A percentile compares a stretch with the other conserved stretches of the same genome.
These are phyloP conservation scores for Buxus sempervirens DNA, from an alignment of 164 flowering plant genomes.

Conservation along the genomic window DNA sequence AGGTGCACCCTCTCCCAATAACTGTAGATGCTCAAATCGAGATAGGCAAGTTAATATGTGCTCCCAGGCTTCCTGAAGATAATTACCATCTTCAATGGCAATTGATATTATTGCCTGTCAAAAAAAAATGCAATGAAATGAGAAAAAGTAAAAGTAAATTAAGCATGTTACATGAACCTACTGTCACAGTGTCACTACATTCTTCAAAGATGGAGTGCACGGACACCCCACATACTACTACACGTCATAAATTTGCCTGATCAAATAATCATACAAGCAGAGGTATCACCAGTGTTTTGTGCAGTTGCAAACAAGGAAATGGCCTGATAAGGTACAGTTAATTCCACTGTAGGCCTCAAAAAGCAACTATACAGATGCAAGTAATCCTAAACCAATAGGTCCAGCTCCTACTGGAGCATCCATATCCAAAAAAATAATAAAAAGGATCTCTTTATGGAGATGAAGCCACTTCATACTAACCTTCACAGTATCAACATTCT, in stretches of 20 bases:
- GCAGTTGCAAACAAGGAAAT: no score
- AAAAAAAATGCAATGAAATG: neutral
- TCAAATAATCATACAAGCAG: neutral
- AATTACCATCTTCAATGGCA: slow-evolving; percentile 94
- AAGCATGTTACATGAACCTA: neutral
- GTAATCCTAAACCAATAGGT: neutral
- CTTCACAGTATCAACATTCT: slow-evolving; percentile 98
- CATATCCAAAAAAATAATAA: no score
- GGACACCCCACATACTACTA: no score
- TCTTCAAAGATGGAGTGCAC: no score
- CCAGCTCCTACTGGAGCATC: neutral
- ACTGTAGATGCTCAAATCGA: slow-evolving; percentile 91
- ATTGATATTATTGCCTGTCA: slow-evolving; percentile 88
- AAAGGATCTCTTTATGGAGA: neutral
- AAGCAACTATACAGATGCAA: neutral
- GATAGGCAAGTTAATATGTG: slow-evolving; percentile 95
- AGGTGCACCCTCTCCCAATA: slow-evolving; percentile 97
- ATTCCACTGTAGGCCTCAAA: neutral
- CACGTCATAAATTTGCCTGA: no score
- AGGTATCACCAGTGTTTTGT: neutral
- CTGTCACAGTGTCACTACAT: no score
- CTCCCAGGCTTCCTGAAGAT: slow-evolving; percentile 98
- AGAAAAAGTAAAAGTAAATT: neutral
- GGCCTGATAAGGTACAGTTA: neutral
- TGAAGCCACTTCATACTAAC: slow-evolving; percentile 28